Evolutionary conservation across 805 yeast species (phyloP).

Genomic region (Wickerhamomyces mucosus): DNA sequence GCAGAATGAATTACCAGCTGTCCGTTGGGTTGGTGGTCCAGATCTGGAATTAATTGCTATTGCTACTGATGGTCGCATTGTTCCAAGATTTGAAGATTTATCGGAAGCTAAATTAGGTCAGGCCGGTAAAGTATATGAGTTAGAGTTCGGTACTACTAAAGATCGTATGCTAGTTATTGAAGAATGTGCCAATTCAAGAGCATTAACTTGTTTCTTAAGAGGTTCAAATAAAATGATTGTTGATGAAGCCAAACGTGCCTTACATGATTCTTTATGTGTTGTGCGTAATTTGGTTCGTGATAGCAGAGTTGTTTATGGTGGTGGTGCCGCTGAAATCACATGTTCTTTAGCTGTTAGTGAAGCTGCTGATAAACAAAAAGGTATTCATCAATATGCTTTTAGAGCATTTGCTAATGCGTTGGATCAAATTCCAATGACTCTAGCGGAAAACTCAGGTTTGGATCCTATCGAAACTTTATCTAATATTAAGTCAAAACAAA

Average conservation of each 20-base stretch:
- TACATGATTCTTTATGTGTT: conserved; percentile 94
- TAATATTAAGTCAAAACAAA: conserved; percentile 74
- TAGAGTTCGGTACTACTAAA: conserved; percentile 92
- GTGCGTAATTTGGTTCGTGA: conserved; percentile 92
- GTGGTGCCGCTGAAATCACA: conserved; percentile 96
- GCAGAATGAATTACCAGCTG: conserved; percentile 86
- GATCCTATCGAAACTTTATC: conserved; percentile 90
- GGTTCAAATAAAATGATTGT: conserved; percentile 98
- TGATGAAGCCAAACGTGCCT: conserved; percentile 93
- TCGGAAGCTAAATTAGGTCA: conserved; percentile 72
- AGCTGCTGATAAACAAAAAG: conserved; percentile 87
- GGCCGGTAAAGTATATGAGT: conserved; percentile 78
- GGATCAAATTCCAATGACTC: conserved; percentile 85
- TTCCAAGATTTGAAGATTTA: conserved; percentile 93
- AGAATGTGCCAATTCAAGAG: conserved; percentile 75
- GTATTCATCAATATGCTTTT: conserved; percentile 97
- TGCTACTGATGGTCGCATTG: conserved; percentile 95
- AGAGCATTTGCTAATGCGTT: conserved; percentile 88
- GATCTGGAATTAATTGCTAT: conserved; percentile 93
- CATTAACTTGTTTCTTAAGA: conserved; percentile 87
- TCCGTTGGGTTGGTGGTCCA: conserved; percentile 98
- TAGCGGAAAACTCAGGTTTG: conserved; percentile 95
- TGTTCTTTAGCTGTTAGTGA: conserved; percentile 86
- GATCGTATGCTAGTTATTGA: conserved; percentile 95
- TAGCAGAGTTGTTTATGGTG: conserved; percentile 95